Evolutionary conservation across 139 green algal species (phyloP), one percentile per base, ranked within the genome.

Genomic region (Picochlorum sp.): DNA sequence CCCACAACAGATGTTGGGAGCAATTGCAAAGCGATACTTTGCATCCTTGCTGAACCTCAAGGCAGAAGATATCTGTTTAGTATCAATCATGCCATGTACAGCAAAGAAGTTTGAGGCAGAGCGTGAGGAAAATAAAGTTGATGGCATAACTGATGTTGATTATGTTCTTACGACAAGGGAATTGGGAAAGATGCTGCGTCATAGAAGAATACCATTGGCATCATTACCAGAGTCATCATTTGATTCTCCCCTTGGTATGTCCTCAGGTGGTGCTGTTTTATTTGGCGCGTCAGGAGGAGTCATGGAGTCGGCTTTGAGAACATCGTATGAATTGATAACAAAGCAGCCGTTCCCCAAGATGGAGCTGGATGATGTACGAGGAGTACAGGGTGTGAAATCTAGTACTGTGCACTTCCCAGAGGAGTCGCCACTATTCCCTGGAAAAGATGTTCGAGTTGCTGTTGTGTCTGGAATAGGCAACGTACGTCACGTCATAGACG

Each of bases 301-400:
- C 11, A 89, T 89, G 83, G 83, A 89, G 77, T 80, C 83, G 2
- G 83, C 83, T 16, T 70, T 89, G 61, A 76, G 83, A 63, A 89
- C 83, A 8, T 80, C 81, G 26, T 80, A 78, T 51, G 73, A 85
- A 70, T 15, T 81, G 13, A 60, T 76, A 13, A 66, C 63, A 6
- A 66, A 65, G 30, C 15, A 77, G 56, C 63, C 70, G 16, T 57
- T 85, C 57, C 56, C 49, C 8, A 45, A 60, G 4, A 45, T 85
- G 5, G 26, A 65, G 21, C 56, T 79, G 13, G 55, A 66, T 6
- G 70, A 78, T 16, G 63, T 83, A 13, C 81, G 83, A 21, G 83
- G 83, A 18, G 62, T 88, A 47, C 66, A 82, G 2, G 78, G 81
- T 56, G 72, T 89, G 52, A 84, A 84, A 57, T 73, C 77, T 41